phyloP scores from a whole-genome alignment of 192 early-diverging fungal genomes.

The Linnemannia elongata region DNA sequence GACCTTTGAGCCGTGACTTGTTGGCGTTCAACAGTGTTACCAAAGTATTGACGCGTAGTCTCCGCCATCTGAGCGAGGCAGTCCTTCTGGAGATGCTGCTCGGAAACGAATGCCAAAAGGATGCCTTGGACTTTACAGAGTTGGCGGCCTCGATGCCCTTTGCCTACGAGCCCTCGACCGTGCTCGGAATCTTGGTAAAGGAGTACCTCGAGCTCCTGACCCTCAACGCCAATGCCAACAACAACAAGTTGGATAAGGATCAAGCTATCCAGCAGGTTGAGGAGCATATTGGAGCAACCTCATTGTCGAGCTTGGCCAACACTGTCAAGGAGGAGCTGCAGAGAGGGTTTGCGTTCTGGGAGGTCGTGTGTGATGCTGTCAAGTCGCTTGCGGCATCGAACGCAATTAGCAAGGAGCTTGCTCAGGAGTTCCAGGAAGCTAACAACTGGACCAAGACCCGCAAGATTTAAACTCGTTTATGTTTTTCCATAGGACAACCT shows the following conservation, averaged over 20 bases:
- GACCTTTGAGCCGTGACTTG: slow-evolving; percentile 76
- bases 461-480: slow-evolving; percentile 23
- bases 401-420: slow-evolving; percentile 36
- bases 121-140: slow-evolving; percentile 61
- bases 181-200: slow-evolving; percentile 64
- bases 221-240: slow-evolving; percentile 17
- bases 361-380: slow-evolving; percentile 43
- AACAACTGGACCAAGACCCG: slow-evolving; percentile 48
- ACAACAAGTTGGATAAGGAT: slow-evolving; percentile 5
- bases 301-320: slow-evolving; percentile 40
- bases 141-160: slow-evolving; percentile 69
- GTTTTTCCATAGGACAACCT: neutral
- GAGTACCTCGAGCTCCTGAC: slow-evolving; percentile 65
- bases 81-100: slow-evolving; percentile 67
- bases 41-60: slow-evolving; percentile 70
- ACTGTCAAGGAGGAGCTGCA: slow-evolving; percentile 61
- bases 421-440: slow-evolving; percentile 45
- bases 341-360: slow-evolving; percentile 68
- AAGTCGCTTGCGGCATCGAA: slow-evolving; percentile 26
- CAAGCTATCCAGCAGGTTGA: slow-evolving; percentile 57
- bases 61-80: slow-evolving; percentile 73
- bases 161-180: slow-evolving; percentile 65
- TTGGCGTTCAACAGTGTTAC: slow-evolving; percentile 81
- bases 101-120: slow-evolving; percentile 62
- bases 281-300: slow-evolving; percentile 56